phyloP scores from a whole-genome alignment of 228 moss, liverwort and hornwort genomes.

The Sphagnum magellanicum region DNA sequence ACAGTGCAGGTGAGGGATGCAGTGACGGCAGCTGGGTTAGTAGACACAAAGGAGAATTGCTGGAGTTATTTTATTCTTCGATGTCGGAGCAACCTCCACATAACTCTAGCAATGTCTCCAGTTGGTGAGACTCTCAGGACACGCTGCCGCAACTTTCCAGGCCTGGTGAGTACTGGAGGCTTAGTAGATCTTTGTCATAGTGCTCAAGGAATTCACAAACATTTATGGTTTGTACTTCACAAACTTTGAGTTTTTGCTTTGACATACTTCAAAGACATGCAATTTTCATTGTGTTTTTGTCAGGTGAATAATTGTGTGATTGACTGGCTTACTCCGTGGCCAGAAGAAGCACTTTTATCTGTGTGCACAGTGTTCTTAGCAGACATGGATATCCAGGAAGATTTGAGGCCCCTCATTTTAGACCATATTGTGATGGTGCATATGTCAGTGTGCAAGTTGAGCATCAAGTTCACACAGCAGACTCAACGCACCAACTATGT shows the following conservation, averaged over 20 bases:
- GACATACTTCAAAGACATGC: neutral
- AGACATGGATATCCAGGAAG: slow-evolving; percentile 54
- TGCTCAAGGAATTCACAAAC: neutral
- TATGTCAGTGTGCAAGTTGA: slow-evolving; percentile 54
- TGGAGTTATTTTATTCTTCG: slow-evolving; percentile 73
- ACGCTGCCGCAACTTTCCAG: slow-evolving; percentile 74
- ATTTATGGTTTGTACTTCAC: neutral
- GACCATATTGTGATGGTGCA: slow-evolving; percentile 83
- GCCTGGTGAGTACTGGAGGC: slow-evolving; percentile 35
- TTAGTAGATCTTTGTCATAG: neutral
- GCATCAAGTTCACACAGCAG: slow-evolving; percentile 58
- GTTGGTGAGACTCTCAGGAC: slow-evolving; percentile 76
- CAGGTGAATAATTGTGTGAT: slow-evolving; percentile 88
- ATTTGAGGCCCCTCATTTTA: slow-evolving; percentile 43
- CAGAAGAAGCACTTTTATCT: slow-evolving; percentile 64
- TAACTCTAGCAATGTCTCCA: slow-evolving; percentile 82
- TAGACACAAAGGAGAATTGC: slow-evolving; percentile 82
- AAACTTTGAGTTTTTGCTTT: neutral
- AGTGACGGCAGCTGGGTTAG: slow-evolving; percentile 44
- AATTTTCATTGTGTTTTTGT: neutral
- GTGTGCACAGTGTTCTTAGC: slow-evolving; percentile 67
- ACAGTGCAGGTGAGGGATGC: slow-evolving; percentile 51
- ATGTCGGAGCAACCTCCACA: slow-evolving; percentile 72
- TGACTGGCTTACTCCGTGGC: slow-evolving; percentile 89
- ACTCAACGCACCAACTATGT: slow-evolving; percentile 70